These are phyloP conservation scores for Globisporangium polare DNA, from an alignment of 352 stramenopile genomes.

Conservation along the genomic window DNA sequence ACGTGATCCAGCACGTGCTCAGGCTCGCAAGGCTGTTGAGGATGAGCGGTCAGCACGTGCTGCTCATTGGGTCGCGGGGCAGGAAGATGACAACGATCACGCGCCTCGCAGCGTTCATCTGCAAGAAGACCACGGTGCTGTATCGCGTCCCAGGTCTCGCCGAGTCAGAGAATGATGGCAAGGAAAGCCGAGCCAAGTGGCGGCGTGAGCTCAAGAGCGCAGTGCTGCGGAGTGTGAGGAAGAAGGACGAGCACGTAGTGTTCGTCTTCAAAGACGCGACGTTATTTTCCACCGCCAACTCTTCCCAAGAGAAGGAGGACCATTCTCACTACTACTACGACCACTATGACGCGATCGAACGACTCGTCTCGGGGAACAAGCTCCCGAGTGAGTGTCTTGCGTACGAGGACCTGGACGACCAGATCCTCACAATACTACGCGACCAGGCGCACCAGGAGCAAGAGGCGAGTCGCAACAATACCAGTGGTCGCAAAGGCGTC, in stretches of 20 bases:
- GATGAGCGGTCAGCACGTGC: conserved; percentile 26
- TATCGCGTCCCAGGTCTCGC: conserved; percentile 22
- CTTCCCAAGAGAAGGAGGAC: background rate
- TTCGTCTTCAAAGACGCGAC: conserved; percentile 55
- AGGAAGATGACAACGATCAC: conserved; percentile 52
- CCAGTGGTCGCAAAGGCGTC: background rate
- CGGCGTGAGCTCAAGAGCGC: conserved; percentile 29
- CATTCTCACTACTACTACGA: conserved; percentile 4
- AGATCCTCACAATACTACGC: conserved; percentile 32
- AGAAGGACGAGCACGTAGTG: conserved; percentile 34
- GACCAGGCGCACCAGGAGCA: conserved; percentile 18
- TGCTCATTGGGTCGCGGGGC: conserved; percentile 43
- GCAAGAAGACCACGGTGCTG: conserved; percentile 27
- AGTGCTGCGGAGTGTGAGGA: conserved; percentile 36
- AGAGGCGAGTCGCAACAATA: background rate
- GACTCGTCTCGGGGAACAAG: conserved; percentile 38
- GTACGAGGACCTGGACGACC: conserved; percentile 51
- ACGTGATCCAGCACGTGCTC: conserved; percentile 56
- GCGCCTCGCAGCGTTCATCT: conserved; percentile 49
- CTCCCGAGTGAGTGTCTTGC: conserved; percentile 37
- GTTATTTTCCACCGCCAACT: conserved; percentile 13
- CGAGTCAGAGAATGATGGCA: background rate
- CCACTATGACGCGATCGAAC: conserved; percentile 43
- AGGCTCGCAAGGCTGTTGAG: conserved; percentile 45
- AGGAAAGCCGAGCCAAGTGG: conserved; percentile 21